These are phyloP conservation scores for Terfezia boudieri DNA, from an alignment of 495 filamentous ascomycete genomes.

Conservation along the genomic window DNA sequence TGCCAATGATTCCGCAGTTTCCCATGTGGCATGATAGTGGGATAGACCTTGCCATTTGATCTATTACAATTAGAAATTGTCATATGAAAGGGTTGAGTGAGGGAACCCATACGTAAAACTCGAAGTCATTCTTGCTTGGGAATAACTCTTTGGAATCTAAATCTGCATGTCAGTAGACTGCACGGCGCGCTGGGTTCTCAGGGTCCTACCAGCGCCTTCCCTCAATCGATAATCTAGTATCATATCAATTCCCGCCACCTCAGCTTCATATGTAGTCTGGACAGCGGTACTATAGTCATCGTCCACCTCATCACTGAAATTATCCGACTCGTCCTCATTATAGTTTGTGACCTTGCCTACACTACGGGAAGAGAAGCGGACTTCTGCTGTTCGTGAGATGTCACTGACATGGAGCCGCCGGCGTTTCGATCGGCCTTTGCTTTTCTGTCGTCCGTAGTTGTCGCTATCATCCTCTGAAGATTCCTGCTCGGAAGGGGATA, in stretches of 20 bases:
- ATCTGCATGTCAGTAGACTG: background rate
- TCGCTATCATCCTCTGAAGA: constrained; percentile 23
- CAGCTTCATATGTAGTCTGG: constrained; percentile 41
- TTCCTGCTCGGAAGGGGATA: constrained; percentile 34
- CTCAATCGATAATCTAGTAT: constrained; percentile 67
- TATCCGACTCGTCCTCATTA: constrained; percentile 64
- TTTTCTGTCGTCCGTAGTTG: constrained; percentile 44
- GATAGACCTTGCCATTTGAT: constrained; percentile 97
- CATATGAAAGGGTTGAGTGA: background rate
- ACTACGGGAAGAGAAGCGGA: constrained; percentile 76
- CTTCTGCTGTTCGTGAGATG: constrained; percentile 40
- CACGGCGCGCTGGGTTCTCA: background rate
- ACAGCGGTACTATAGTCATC: constrained; percentile 35
- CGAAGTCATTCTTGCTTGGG: constrained; percentile 54
- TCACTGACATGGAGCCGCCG: constrained; percentile 38
- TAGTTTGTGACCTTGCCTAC: constrained; percentile 71
- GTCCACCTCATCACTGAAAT: constrained; percentile 53
- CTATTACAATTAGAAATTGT: constrained; percentile 15
- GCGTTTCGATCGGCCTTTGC: constrained; percentile 28
- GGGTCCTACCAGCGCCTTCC: constrained; percentile 34
- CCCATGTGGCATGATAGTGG: constrained; percentile 90
- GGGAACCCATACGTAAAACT: constrained; percentile 40
- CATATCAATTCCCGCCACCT: constrained; percentile 61
- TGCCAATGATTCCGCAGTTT: constrained; percentile 43
- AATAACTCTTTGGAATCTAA: constrained; percentile 30